Conservation (phyloP, 139 green algal genomes). For the Ulvella scutata region DNA sequence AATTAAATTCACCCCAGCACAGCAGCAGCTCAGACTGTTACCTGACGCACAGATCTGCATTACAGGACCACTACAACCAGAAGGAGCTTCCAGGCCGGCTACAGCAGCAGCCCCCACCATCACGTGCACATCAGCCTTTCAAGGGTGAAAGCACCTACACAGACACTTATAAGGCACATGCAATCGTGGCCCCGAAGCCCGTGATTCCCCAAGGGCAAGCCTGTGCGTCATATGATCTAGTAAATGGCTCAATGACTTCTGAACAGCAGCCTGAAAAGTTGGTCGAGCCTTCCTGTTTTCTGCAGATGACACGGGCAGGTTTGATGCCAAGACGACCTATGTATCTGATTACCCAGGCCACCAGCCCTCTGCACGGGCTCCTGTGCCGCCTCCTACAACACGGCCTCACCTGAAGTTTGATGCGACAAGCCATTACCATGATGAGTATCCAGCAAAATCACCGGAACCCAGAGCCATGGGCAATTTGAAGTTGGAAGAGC, state of each 20-base stretch:
- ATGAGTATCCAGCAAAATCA: slow-evolving; percentile 21
- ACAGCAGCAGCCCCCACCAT: background rate
- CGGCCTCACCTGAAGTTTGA: slow-evolving; percentile 25
- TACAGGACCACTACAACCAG: background rate
- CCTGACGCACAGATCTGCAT: background rate
- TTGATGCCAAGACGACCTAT: slow-evolving; percentile 31
- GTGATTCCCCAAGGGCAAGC: background rate
- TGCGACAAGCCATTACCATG: slow-evolving; percentile 28
- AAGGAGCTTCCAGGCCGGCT: background rate
- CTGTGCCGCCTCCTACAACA: slow-evolving; percentile 9
- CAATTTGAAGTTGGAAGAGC: background rate
- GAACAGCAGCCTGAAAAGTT: no score
- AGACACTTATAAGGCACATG: background rate
- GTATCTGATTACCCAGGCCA: slow-evolving; percentile 17
- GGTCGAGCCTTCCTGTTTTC: slow-evolving; percentile 8
- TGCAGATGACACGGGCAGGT: slow-evolving; percentile 7
- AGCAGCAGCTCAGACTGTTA: no score
- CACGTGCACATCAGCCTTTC: slow-evolving; percentile 9
- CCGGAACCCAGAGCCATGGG: background rate
- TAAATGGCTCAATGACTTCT: background rate
- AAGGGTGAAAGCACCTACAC: slow-evolving; percentile 18
- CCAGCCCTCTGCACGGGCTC: background rate
- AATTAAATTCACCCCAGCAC: no score
- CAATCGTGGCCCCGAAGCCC: background rate
- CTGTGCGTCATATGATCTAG: background rate